Evolutionary conservation across 176 grass and related monocot species (phyloP).

Genomic region (Eremochloa ophiuroides): DNA sequence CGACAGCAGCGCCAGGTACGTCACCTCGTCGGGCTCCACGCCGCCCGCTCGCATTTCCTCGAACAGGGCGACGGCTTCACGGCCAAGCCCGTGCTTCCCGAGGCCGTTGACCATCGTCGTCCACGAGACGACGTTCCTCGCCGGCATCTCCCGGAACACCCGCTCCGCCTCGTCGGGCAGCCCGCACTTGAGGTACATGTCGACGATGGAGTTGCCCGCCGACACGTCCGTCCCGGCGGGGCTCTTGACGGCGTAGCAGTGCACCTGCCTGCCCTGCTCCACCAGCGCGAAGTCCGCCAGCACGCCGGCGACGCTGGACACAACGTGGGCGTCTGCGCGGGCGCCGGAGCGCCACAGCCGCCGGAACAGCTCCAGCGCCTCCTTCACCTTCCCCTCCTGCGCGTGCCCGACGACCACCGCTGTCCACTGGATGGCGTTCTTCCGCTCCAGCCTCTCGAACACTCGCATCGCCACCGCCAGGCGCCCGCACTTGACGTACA

Average conservation of each 20-base stretch:
- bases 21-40: conserved; percentile 34
- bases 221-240: conserved; percentile 27
- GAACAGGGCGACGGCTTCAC: conserved; percentile 26
- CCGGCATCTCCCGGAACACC: conserved; percentile 32
- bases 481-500: conserved; percentile 37
- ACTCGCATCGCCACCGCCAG: conserved; percentile 24
- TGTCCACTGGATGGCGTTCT: conserved; percentile 45
- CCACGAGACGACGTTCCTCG: conserved; percentile 47
- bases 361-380: conserved; percentile 27
- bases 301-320: conserved; percentile 27
- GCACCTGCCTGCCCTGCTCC: conserved; percentile 51
- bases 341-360: conserved; percentile 39
- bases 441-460: conserved; percentile 33
- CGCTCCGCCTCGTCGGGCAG: conserved; percentile 19
- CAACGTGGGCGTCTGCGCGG: conserved; percentile 20
- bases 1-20: conserved; percentile 42
- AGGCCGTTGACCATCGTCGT: conserved; percentile 50
- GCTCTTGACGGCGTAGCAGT: conserved; percentile 25
- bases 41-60: conserved; percentile 31
- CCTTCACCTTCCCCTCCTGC: conserved; percentile 32
- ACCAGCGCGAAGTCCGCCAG: conserved; percentile 40
- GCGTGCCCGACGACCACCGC: conserved; percentile 37
- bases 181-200: conserved; percentile 59
- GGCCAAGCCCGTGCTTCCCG: conserved; percentile 46
- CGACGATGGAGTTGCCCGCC: conserved; percentile 27